These are phyloP conservation scores for Zostera marina DNA, from an alignment of 116 monocot species.

Conservation along the genomic window DNA sequence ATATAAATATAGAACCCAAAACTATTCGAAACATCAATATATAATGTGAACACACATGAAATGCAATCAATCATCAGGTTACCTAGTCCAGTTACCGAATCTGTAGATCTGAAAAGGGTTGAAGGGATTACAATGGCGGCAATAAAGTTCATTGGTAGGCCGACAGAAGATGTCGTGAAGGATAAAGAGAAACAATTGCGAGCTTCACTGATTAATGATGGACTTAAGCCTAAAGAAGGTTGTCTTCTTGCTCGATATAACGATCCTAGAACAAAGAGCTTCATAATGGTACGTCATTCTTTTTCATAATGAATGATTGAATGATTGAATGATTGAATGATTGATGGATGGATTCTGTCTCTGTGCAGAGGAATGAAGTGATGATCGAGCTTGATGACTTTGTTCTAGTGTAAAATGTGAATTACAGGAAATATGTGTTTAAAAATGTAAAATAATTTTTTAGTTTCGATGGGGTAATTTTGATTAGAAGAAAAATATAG, in stretches of 20 bases:
- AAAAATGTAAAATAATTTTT: too few relatives aligned
- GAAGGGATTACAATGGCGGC: constrained; percentile 44
- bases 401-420: constrained; percentile 11
- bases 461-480: too few relatives aligned
- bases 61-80: constrained; percentile 38
- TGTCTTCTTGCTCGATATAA: constrained; percentile 87
- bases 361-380: constrained; percentile 69
- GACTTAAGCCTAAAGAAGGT: constrained; percentile 42
- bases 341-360: constrained; percentile 2
- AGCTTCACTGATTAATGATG: constrained; percentile 32
- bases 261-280: constrained; percentile 77
- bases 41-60: too few relatives aligned
- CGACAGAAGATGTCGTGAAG: constrained; percentile 39
- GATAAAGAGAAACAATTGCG: constrained; percentile 51
- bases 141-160: constrained; percentile 62
- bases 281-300: constrained; percentile 44
- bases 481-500: too few relatives aligned
- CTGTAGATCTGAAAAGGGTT: constrained; percentile 40
- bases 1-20: too few relatives aligned
- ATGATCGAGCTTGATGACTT: constrained; percentile 54
- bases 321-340: not conserved
- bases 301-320: not conserved
- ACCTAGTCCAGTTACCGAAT: constrained; percentile 39
- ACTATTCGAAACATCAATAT: too few relatives aligned
- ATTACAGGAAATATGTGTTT: too few relatives aligned